These are phyloP conservation scores for Cladosporium colombiae DNA, from an alignment of 2,329 filamentous ascomycete species.

Conservation along the genomic window DNA sequence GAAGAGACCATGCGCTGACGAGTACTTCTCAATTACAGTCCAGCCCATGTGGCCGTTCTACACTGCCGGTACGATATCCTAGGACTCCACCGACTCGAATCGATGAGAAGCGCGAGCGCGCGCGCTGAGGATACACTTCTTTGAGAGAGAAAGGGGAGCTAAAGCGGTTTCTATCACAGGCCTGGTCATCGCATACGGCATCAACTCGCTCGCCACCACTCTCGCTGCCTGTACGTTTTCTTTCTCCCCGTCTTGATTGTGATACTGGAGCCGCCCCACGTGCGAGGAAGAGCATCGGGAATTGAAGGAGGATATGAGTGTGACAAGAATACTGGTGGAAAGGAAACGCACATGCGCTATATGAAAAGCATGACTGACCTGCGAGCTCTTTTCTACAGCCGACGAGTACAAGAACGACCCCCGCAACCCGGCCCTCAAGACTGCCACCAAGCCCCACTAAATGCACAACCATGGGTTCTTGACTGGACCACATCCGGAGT, in stretches of 20 bases:
- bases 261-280: not conserved
- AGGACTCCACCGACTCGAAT: not conserved
- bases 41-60: slow-evolving; percentile 92
- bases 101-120: slow-evolving; percentile 9
- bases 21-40: slow-evolving; percentile 56
- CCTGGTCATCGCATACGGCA: slow-evolving; percentile 82
- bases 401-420: slow-evolving; percentile 97
- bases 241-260: slow-evolving; percentile 17
- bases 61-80: slow-evolving; percentile 71
- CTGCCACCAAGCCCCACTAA: slow-evolving; percentile 33
- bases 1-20: slow-evolving; percentile 25
- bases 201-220: slow-evolving; percentile 78
- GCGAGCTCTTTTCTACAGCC: slow-evolving; percentile 54
- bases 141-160: slow-evolving; percentile 22
- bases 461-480: slow-evolving; percentile 9
- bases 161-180: slow-evolving; percentile 53
- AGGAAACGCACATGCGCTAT: not conserved
- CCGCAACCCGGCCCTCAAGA: slow-evolving; percentile 68
- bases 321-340: not conserved
- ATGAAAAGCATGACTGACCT: slow-evolving; percentile 7
- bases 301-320: not conserved
- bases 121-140: slow-evolving; percentile 11
- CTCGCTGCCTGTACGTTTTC: slow-evolving; percentile 75
- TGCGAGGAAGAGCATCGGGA: not conserved
- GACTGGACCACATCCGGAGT: not conserved